Base-by-base conservation (phyloP, 169 alveolate genomes). In the Condylostoma magnum region DNA sequence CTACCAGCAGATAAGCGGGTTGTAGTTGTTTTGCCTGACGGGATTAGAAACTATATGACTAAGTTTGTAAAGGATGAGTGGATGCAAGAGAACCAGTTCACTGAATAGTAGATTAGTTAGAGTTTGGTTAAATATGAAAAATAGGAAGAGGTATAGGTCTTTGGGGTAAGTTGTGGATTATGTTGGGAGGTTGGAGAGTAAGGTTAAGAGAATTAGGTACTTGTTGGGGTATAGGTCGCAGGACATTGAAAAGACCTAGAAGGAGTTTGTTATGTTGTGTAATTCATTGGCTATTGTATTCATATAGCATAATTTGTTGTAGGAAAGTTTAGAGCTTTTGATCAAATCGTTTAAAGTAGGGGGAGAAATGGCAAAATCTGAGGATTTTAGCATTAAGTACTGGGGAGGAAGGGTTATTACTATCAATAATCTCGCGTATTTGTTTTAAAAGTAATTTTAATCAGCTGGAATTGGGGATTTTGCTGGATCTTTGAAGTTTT, bases 41-140 rank as follows among this genome's bases (percentile, higher is more conserved):
- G 56, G 41, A 56, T 76, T 27, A 79, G 97, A 54, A 92, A 92
- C 75, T 92, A 92, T 82, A 85, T 90, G 69, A 84, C 90, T 56
- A 84, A 86, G 75, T 82, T 82, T 58, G 50, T 86, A 6, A 69
- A 57, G 34, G 87, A 84, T 55, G 80, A 77, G 34, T 90, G 92
- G 92, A 90, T 90, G 93, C 70, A 67, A 44, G 83, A 69, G 55
- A 68, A 83, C 73, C 25, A 33, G 1, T 51, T 51, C 31, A 51
- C n/a, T n/a, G n/a, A n/a, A n/a, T n/a, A n/a, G n/a, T n/a, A n/a
- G n/a, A n/a, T n/a, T n/a, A n/a, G n/a, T n/a, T n/a, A n/a, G n/a
- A n/a, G n/a, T n/a, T n/a, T n/a, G n/a, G n/a, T n/a, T n/a, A n/a
- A n/a, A n/a, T n/a, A n/a, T n/a, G n/a, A n/a, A n/a, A n/a, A n/a